These are phyloP conservation scores for Phyllosticta citribraziliensis DNA, from an alignment of 2,329 filamentous ascomycete genomes.

Conservation along the genomic window DNA sequence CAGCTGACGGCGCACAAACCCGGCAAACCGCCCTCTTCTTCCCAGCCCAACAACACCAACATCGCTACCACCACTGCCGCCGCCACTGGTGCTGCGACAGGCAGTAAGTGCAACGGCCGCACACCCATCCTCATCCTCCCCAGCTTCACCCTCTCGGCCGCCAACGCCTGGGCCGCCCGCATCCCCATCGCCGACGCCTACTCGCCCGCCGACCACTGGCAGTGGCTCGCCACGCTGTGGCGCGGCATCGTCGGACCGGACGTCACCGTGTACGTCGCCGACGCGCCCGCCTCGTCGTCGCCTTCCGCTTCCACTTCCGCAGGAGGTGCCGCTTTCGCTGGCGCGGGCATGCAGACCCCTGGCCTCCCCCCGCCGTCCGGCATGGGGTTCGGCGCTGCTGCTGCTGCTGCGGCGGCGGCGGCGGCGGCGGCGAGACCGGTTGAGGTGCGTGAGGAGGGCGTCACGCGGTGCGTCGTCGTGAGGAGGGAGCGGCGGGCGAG, in stretches of 20 bases:
- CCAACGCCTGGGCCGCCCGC: conserved; percentile 62
- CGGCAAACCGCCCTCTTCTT: conserved; percentile 39
- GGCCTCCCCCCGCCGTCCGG: conserved; percentile 12
- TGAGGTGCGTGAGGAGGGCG: conserved; percentile 32
- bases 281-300: conserved; percentile 19
- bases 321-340: not conserved
- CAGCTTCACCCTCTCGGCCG: conserved; percentile 68
- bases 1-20: conserved; percentile 30
- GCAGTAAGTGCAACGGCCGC: not conserved
- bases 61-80: not conserved
- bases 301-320: conserved; percentile 12
- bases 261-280: conserved; percentile 58
- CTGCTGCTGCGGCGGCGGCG: not conserved
- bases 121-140: conserved; percentile 68
- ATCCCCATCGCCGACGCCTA: conserved; percentile 72
- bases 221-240: conserved; percentile 95
- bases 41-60: too few relatives aligned
- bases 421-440: conserved; percentile 23
- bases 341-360: not conserved
- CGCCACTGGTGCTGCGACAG: not conserved
- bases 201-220: conserved; percentile 82
- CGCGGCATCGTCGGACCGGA: conserved; percentile 76
- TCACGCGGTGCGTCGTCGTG: conserved; percentile 31
- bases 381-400: not conserved
- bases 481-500: conserved; percentile 16